These are phyloP conservation scores for Verticillium dahliae DNA, from an alignment of 2,329 filamentous ascomycete genomes.

Conservation along the genomic window DNA sequence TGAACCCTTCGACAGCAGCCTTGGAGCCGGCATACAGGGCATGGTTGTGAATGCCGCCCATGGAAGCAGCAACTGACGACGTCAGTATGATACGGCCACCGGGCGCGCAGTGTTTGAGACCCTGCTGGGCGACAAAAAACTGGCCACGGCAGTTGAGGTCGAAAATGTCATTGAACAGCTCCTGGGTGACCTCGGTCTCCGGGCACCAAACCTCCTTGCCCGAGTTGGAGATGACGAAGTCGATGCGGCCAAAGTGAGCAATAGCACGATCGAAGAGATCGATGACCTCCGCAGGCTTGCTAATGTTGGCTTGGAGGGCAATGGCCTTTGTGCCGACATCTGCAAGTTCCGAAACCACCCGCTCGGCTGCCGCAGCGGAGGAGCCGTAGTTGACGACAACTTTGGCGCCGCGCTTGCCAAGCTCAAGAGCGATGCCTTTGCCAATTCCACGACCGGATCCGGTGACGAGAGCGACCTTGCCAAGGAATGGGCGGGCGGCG, in stretches of 20 bases:
- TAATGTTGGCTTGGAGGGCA: conserved; percentile 59
- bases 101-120: conserved; percentile 61
- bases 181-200: conserved; percentile 61
- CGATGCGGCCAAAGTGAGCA: conserved; percentile 59
- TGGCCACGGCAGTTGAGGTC: conserved; percentile 65
- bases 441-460: conserved; percentile 62
- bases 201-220: conserved; percentile 67
- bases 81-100: conserved; percentile 69
- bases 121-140: conserved; percentile 74
- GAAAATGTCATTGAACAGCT: conserved; percentile 67
- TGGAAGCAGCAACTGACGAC: conserved; percentile 60
- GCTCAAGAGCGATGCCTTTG: conserved; percentile 58
- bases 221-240: conserved; percentile 68
- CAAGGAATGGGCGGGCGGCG: conserved; percentile 32
- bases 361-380: conserved; percentile 47
- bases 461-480: conserved; percentile 56
- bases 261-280: conserved; percentile 60
- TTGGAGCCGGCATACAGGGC: conserved; percentile 67
- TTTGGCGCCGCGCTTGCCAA: conserved; percentile 57
- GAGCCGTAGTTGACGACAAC: conserved; percentile 63
- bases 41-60: conserved; percentile 63
- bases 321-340: conserved; percentile 50
- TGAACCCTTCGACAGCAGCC: conserved; percentile 67
- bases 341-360: conserved; percentile 46
- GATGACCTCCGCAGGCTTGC: conserved; percentile 50